Percentiles rank a stretch among this genome's conserved stretches.
Conservation (phyloP, 169 alveolate species). For the Plasmodium sp. region DNA sequence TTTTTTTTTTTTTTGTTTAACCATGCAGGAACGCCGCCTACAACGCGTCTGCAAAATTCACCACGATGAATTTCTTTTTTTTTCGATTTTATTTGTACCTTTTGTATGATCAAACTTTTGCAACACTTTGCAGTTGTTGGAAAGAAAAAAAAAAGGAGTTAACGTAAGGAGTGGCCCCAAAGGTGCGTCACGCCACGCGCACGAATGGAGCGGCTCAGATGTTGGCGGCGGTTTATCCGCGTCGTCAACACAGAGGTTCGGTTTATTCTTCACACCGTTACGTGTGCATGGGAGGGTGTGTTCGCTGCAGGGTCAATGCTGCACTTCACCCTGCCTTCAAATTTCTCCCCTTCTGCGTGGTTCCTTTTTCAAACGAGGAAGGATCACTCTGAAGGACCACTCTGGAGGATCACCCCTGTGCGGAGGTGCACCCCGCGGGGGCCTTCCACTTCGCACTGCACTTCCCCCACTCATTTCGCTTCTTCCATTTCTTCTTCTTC, state of each 20-base stretch:
- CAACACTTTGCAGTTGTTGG: background rate
- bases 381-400: background rate
- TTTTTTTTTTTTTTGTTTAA: background rate
- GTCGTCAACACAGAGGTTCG: background rate
- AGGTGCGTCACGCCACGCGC: background rate
- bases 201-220: background rate
- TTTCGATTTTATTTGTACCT: background rate
- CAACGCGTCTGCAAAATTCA: background rate
- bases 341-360: background rate
- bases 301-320: background rate
- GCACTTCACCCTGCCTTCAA: background rate
- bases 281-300: background rate
- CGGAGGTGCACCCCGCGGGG: background rate
- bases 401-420: background rate
- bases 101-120: background rate
- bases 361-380: background rate
- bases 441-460: background rate
- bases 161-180: background rate
- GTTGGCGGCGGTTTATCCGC: background rate
- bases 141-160: background rate
- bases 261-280: background rate
- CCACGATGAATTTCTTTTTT: background rate
- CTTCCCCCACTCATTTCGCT: background rate
- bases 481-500: background rate
- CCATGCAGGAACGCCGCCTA: background rate